Evolutionary conservation across 2,329 filamentous ascomycete species (phyloP).

Genomic region (Dothiorella sarmentorum): DNA sequence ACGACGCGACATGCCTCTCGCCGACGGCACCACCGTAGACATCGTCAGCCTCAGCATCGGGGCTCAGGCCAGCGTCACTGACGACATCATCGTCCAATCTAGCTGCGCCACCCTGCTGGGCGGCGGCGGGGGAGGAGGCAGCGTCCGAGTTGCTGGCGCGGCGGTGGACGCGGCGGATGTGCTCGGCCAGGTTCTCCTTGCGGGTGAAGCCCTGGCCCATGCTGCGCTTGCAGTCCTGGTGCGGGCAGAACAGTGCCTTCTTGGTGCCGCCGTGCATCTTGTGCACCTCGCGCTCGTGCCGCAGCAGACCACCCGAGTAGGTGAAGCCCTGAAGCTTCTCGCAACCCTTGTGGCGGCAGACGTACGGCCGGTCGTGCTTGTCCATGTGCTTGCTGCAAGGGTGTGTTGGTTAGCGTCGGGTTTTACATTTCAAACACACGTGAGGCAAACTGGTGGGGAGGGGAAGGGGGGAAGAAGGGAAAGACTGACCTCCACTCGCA

Average conservation of each 20-base stretch:
- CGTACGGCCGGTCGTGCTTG: constrained; percentile 91
- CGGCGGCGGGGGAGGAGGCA: constrained; percentile 6
- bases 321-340: constrained; percentile 93
- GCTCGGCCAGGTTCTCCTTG: constrained; percentile 91
- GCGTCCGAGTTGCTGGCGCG: constrained; percentile 28
- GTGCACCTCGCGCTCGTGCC: constrained; percentile 92
- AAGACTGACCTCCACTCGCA: constrained; percentile 88
- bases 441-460: not conserved
- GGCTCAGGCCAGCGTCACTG: constrained; percentile 2
- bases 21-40: constrained; percentile 25
- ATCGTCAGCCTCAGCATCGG: constrained; percentile 26
- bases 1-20: constrained; percentile 25
- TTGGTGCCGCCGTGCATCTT: constrained; percentile 84
- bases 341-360: constrained; percentile 76
- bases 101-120: not conserved
- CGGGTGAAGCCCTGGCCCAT: constrained; percentile 86
- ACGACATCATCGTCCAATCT: constrained; percentile 1
- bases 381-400: constrained; percentile 90
- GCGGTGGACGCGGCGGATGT: constrained; percentile 80
- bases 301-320: constrained; percentile 83
- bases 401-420: not conserved
- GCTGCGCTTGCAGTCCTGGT: constrained; percentile 82
- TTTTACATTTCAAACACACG: constrained; percentile 22
- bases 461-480: constrained; percentile 4
- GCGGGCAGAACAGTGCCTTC: constrained; percentile 82